Base-by-base conservation (phyloP, 2,329 filamentous ascomycete genomes). In the Elsinoe batatas region DNA sequence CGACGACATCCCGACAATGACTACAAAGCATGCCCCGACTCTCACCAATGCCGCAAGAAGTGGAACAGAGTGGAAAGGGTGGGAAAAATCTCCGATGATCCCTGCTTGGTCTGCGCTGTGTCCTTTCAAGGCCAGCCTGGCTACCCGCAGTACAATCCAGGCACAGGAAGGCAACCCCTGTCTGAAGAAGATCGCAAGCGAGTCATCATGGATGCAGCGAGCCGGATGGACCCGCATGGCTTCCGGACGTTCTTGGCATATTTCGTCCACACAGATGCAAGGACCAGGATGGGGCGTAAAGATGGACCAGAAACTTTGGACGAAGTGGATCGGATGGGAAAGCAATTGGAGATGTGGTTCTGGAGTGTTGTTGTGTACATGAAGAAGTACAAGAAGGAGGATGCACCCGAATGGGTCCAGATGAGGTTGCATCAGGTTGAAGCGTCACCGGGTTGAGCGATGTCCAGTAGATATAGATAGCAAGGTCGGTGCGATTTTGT, bases 361-460 rank as follows among this genome's bases (percentile, higher is more conserved):
- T 51, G 33, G 32, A 36, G 35, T n/a, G 33, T 38, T 7, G 26
- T 38, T 33, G 17, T 22, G n/a, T 26, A 51, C 30, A 22, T 38
- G 35, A 33, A 10, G 3, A 37, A 36, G 30, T 51, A 22, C 17
- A 18, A 22, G 32, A 15, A 22, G 15, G 47, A 51, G 12, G 47
- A 51, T 51, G 47, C 47, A n/a, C 47, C 47, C 4, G 35, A 26
- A 12, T 51, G 47, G 47, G 47, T 51, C 17, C 26, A 51, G 17
- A 10, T 22, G 35, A 37, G 47, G 33, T 26, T 44, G 10, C 8
- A 44, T 44, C 17, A 44, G 44, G 26, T 49, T 17, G 44, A 49
- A 26, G 44, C 26, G n/a, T 13, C 44, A 13, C 13, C 26, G 44
- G 44, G 26, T 8, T 49, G 44, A 49, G 33, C n/a, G 10, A 36